These are phyloP conservation scores for Candida nitratophila DNA, from an alignment of 805 yeast genomes.

Conservation along the genomic window DNA sequence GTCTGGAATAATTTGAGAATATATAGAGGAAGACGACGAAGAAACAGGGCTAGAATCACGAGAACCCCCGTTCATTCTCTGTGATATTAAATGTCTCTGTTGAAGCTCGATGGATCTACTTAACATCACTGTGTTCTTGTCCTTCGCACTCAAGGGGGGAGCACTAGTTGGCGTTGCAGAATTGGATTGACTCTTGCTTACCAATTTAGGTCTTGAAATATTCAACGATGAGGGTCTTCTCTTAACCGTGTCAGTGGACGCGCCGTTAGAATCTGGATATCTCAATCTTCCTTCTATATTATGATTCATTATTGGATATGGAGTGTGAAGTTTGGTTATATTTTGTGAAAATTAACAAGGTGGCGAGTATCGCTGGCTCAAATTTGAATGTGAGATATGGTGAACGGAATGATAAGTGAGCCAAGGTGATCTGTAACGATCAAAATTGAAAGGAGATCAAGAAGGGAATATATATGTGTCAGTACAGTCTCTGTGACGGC, in stretches of 20 bases:
- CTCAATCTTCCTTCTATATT: no score
- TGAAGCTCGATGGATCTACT: slow-evolving; percentile 17
- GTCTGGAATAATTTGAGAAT: background rate
- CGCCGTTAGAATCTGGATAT: background rate
- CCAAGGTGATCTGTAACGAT: no score
- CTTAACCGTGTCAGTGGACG: background rate
- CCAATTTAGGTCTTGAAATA: slow-evolving; percentile 6
- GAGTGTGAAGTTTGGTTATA: no score
- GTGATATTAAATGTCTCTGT: slow-evolving; percentile 14
- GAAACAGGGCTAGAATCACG: background rate
- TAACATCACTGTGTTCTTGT: slow-evolving; percentile 8
- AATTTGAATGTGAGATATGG: no score
- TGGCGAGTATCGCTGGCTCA: no score
- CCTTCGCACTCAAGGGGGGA: slow-evolving; percentile 12
- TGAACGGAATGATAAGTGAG: no score
- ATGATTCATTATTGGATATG: no score
- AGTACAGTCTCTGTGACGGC: no score
- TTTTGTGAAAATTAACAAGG: no score
- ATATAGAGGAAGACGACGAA: background rate
- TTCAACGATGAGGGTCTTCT: slow-evolving; percentile 10
- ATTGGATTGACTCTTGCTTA: slow-evolving; percentile 6
- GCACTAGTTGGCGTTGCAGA: background rate
- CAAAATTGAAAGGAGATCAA: no score
- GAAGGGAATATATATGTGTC: no score
- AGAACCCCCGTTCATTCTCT: slow-evolving; percentile 2